Evolutionary conservation across 257 asterid species (phyloP).

Genomic region (Solanum medicagineum): DNA sequence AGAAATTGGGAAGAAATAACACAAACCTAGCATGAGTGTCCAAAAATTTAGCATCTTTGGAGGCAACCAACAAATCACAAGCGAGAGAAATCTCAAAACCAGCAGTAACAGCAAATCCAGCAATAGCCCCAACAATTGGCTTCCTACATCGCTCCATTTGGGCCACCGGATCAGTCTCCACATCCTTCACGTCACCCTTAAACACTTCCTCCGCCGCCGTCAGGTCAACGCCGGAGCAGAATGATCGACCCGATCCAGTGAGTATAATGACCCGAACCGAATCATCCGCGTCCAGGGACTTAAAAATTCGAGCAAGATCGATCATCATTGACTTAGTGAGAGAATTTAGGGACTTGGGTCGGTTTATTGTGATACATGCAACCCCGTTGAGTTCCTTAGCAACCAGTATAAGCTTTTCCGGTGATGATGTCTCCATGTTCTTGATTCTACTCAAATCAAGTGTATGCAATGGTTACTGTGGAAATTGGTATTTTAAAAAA

Average conservation of each 20-base stretch:
- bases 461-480: not conserved
- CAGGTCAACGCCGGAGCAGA: conserved; percentile 92
- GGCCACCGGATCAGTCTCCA: conserved; percentile 65
- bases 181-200: conserved; percentile 73
- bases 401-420: conserved; percentile 51
- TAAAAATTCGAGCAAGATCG: conserved; percentile 53
- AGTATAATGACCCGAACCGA: conserved; percentile 60
- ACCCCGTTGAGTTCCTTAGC: conserved; percentile 46
- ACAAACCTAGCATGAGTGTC: conserved; percentile 86
- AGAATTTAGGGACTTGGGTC: conserved; percentile 78
- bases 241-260: conserved; percentile 73
- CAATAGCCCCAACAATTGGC: conserved; percentile 82
- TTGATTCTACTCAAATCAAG: not conserved
- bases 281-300: conserved; percentile 34
- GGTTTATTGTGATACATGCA: conserved; percentile 58
- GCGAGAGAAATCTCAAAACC: conserved; percentile 93
- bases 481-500: not conserved
- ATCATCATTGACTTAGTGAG: conserved; percentile 58
- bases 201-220: conserved; percentile 89
- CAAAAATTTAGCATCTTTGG: conserved; percentile 80
- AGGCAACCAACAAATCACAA: conserved; percentile 78
- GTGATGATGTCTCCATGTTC: conserved; percentile 35
- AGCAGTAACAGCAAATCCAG: conserved; percentile 90
- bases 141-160: conserved; percentile 84
- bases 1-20: not conserved